These are phyloP conservation scores for Leishmania lainsoni DNA, from an alignment of 208 protist genomes.

Conservation along the genomic window DNA sequence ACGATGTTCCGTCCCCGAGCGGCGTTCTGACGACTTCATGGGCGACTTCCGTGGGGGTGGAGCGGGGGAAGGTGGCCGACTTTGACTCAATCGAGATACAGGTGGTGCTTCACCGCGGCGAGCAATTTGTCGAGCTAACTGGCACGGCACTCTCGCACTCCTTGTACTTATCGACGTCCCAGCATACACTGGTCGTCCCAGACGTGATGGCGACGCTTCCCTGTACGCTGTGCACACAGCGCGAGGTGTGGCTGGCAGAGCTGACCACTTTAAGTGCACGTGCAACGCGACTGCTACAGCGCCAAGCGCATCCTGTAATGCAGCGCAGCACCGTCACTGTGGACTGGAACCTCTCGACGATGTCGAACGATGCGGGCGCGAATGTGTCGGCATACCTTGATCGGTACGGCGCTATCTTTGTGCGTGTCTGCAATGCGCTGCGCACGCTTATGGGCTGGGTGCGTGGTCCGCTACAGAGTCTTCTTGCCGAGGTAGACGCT, in stretches of 20 bases:
- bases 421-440: slow-evolving; percentile 34
- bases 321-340: slow-evolving; percentile 46
- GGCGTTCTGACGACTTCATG: slow-evolving; percentile 16
- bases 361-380: neutral
- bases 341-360: slow-evolving; percentile 43
- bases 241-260: slow-evolving; percentile 27
- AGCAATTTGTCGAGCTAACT: slow-evolving; percentile 42
- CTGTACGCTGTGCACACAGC: slow-evolving; percentile 19
- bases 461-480: slow-evolving; percentile 22
- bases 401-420: slow-evolving; percentile 22
- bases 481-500: slow-evolving; percentile 33
- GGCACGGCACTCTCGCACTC: slow-evolving; percentile 52
- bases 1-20: slow-evolving; percentile 31
- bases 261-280: slow-evolving; percentile 29
- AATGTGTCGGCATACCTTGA: slow-evolving; percentile 26
- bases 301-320: slow-evolving; percentile 56
- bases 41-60: neutral
- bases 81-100: slow-evolving; percentile 63
- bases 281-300: slow-evolving; percentile 46
- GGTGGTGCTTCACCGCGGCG: slow-evolving; percentile 53
- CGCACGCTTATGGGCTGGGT: slow-evolving; percentile 38
- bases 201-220: slow-evolving; percentile 40
- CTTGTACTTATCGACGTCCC: slow-evolving; percentile 54
- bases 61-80: slow-evolving; percentile 10
- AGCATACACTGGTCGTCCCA: slow-evolving; percentile 46